phyloP scores from a whole-genome alignment of 306 rosid species.

The Dryas drummondii region DNA sequence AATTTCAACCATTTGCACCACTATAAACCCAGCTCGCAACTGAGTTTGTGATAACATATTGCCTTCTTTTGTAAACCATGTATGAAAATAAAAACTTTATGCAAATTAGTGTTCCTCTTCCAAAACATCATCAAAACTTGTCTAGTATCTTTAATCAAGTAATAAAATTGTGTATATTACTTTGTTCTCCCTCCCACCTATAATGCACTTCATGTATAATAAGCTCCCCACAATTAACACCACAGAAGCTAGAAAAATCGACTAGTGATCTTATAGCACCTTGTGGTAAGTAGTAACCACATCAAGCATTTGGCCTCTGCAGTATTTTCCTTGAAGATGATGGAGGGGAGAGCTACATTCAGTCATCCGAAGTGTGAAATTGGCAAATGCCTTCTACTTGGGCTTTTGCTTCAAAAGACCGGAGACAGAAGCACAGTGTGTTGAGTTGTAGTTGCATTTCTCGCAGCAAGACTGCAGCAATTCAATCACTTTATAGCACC shows the following conservation, averaged over 20 bases:
- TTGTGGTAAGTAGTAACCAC: background rate
- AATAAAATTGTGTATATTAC: background rate
- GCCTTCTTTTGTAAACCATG: background rate
- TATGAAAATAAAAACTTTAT: background rate
- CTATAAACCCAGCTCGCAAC: too few species aligned
- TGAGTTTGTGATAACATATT: too few species aligned
- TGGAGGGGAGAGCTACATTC: conserved; percentile 2
- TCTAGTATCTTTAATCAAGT: background rate
- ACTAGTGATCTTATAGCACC: background rate
- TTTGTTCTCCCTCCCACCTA: background rate
- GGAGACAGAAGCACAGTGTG: conserved; percentile 90
- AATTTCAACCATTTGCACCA: too few species aligned
- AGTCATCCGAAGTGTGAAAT: background rate
- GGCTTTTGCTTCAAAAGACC: conserved; percentile 73
- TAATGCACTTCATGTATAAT: background rate
- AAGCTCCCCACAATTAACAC: background rate
- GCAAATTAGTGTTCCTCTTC: background rate
- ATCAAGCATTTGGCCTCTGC: background rate
- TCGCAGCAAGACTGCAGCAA: conserved; percentile 73
- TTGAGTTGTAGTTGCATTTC: conserved; percentile 66
- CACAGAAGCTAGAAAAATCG: background rate
- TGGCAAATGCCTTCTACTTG: conserved; percentile 18
- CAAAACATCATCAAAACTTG: background rate
- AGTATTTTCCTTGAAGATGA: background rate
- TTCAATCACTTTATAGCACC: conserved; percentile 70